phyloP scores from a whole-genome alignment of 331 rosid species.

The Dryas integrifolia region DNA sequence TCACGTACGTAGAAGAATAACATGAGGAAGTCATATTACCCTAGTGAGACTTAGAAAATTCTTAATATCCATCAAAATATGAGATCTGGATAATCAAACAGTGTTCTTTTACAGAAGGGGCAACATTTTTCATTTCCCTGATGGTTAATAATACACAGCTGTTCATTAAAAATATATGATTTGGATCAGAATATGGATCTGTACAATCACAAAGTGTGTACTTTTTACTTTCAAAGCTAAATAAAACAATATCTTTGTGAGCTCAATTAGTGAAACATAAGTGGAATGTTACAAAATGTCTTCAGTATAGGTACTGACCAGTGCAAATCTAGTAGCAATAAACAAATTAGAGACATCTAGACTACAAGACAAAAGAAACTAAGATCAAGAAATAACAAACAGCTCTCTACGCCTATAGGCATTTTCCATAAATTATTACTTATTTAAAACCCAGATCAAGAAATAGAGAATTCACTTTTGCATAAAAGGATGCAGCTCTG shows the following conservation, averaged over 20 bases:
- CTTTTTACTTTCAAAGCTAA: too few relatives aligned
- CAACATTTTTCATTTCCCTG: neutral
- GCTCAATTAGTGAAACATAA: neutral
- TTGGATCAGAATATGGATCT: neutral
- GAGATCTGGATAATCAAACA: neutral
- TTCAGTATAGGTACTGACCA: neutral
- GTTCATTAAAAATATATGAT: neutral
- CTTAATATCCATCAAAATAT: neutral
- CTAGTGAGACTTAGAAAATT: neutral
- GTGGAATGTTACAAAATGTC: neutral
- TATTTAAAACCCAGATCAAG: conserved; percentile 23
- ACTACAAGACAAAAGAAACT: neutral
- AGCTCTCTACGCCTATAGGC: neutral
- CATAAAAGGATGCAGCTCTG: conserved; percentile 91
- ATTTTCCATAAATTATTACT: neutral
- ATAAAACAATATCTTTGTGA: too few relatives aligned
- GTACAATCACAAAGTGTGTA: too few relatives aligned
- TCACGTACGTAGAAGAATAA: too few relatives aligned
- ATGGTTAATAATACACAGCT: neutral
- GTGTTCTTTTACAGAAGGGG: neutral
- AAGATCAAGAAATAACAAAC: neutral
- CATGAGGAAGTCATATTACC: neutral
- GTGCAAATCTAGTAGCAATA: neutral
- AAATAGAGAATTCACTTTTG: conserved; percentile 59
- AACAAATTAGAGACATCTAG: neutral